Base-by-base conservation (phyloP, 176 grass and related monocot species). In the Oryza coarctata region DNA sequence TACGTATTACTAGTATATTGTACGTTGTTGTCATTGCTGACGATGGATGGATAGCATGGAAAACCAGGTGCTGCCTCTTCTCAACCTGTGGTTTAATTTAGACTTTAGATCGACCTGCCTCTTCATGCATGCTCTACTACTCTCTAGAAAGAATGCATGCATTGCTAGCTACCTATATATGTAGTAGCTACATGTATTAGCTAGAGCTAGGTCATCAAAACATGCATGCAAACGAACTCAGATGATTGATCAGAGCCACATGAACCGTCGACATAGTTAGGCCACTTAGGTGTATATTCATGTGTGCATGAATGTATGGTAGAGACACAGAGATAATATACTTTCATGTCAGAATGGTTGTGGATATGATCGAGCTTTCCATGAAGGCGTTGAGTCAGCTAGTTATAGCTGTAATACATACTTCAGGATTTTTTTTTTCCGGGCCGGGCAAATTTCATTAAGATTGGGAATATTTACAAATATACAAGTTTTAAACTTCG, bases 61-160 rank as follows among this genome's bases (percentile, higher is more conserved):
- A 82, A 82, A 82, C 80, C 80, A 44, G 50, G 52, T 72, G 49
- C 52, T 82, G 80, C 25, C 12, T 23, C 15, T 31, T 7, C 17
- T 28, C 10, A 73, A 72, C 28, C 55, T 29, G n/a, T 73, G 69
- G 64, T 80, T 80, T 55, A 55, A 43, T 80, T 80, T 55, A n/a
- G 45, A 6, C 40, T 39, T 45, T 15, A 13, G 45, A 49, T 20
- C 50, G 22, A n/a, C 50, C 47, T 50, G 43, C 43, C 12, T 44
- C 43, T 45, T 5, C 47, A 52, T 20, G 47, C 47, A 7, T 52
- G 47, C 5, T 52, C 47, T 52, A 20, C 47, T 52, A 52, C 47
- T 79, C 29, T 20, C 63, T 67, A 44, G 15, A 44, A 30, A 2
- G 25, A 14, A 64, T 28, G 55, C 73, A 77, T 26, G 35, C 9